phyloP scores from a whole-genome alignment of 768 basidiomycete genomes.

The Lanmaoa pseudosensibilis region DNA sequence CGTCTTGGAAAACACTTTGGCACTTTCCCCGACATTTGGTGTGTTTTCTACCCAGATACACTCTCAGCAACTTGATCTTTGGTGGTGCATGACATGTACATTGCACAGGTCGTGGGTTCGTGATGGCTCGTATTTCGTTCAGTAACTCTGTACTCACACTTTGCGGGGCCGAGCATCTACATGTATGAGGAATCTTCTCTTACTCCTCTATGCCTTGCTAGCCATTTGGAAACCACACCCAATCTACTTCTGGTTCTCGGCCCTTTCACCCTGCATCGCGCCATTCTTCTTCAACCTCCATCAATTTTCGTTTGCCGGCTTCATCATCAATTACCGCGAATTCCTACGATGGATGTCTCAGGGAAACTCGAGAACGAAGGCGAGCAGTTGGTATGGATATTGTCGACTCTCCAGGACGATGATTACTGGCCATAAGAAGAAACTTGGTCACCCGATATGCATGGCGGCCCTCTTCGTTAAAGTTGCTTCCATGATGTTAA shows the following conservation, averaged over 20 bases:
- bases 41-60: slow-evolving; percentile 99
- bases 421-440: slow-evolving; percentile 99
- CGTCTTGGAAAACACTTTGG: slow-evolving; percentile 93
- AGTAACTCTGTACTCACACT: slow-evolving; percentile 96
- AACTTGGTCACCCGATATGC: slow-evolving; percentile 87
- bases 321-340: slow-evolving; percentile 98
- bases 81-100: slow-evolving; percentile 99
- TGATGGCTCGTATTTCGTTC: slow-evolving; percentile 94
- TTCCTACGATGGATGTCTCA: slow-evolving; percentile 99
- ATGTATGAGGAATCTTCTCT: slow-evolving; percentile 91
- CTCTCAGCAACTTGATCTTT: slow-evolving; percentile 92
- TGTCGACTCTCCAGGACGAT: slow-evolving; percentile 95
- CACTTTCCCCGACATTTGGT: slow-evolving; percentile 95
- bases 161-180: slow-evolving; percentile 99
- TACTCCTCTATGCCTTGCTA: slow-evolving; percentile 90
- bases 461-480: slow-evolving; percentile 72
- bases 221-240: slow-evolving; percentile 91
- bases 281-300: slow-evolving; percentile 99
- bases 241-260: slow-evolving; percentile 99
- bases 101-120: slow-evolving; percentile 99
- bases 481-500: slow-evolving; percentile 95
- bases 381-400: slow-evolving; percentile 99
- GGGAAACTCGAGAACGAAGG: slow-evolving; percentile 94
- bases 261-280: slow-evolving; percentile 90
- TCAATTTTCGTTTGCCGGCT: slow-evolving; percentile 96